Percentiles rank a stretch among this genome's conserved stretches.
These are phyloP conservation scores for Solanum stenotomum DNA, from an alignment of 257 asterid genomes.

Conservation along the genomic window DNA sequence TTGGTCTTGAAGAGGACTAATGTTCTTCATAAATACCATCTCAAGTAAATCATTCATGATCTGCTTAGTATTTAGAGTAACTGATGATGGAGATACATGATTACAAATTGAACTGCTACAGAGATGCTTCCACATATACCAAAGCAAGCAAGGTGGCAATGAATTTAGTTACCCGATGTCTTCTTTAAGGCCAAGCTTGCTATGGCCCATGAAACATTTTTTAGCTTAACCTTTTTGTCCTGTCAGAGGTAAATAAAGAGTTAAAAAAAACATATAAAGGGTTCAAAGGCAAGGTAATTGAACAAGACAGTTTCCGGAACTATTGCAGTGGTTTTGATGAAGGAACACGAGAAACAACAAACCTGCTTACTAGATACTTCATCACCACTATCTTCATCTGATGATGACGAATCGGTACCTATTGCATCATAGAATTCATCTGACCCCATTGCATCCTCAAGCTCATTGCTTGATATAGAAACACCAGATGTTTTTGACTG, in stretches of 20 bases:
- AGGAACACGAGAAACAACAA: neutral
- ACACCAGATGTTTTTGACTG: slow-evolving; percentile 48
- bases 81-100: neutral
- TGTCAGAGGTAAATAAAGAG: slow-evolving; percentile 14
- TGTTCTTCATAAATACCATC: neutral
- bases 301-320: neutral
- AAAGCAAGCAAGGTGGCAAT: neutral
- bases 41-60: neutral
- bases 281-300: neutral
- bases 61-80: neutral
- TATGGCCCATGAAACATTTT: slow-evolving; percentile 83
- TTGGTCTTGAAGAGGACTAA: slow-evolving; percentile 1
- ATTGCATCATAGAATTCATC: slow-evolving; percentile 93
- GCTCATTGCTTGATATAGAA: slow-evolving; percentile 44
- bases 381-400: slow-evolving; percentile 50
- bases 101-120: neutral
- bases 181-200: slow-evolving; percentile 48
- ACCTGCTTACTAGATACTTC: slow-evolving; percentile 49
- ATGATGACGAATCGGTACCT: slow-evolving; percentile 59
- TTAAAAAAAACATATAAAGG: neutral
- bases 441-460: slow-evolving; percentile 54
- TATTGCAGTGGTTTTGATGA: neutral
- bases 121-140: neutral
- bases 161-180: slow-evolving; percentile 38
- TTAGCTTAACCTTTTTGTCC: slow-evolving; percentile 62